phyloP scores from a whole-genome alignment of 805 yeast genomes.

The Lachancea sp. region DNA sequence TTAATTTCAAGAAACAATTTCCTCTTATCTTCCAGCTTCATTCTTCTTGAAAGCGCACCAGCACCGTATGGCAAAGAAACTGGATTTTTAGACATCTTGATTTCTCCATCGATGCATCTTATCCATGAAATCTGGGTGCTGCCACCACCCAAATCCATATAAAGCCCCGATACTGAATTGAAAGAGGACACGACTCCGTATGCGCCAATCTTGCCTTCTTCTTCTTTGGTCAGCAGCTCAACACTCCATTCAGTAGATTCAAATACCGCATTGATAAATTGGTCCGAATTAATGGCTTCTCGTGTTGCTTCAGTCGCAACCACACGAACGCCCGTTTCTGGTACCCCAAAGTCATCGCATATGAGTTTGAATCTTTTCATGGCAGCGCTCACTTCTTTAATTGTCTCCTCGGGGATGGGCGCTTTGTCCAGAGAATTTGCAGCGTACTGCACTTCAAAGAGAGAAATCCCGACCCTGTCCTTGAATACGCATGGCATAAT shows the following conservation, averaged over 20 bases:
- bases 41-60: slow-evolving; percentile 53
- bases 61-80: slow-evolving; percentile 71
- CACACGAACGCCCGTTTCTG: slow-evolving; percentile 51
- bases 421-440: slow-evolving; percentile 36
- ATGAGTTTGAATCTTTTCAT: slow-evolving; percentile 62
- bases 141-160: slow-evolving; percentile 72
- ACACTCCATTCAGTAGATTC: slow-evolving; percentile 65
- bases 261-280: slow-evolving; percentile 48
- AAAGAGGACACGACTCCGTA: slow-evolving; percentile 72
- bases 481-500: slow-evolving; percentile 74
- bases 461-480: slow-evolving; percentile 63
- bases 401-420: slow-evolving; percentile 53
- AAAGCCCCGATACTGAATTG: slow-evolving; percentile 57
- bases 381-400: slow-evolving; percentile 53
- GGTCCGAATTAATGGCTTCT: slow-evolving; percentile 58
- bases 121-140: slow-evolving; percentile 68
- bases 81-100: slow-evolving; percentile 49
- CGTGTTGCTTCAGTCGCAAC: slow-evolving; percentile 74
- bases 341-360: slow-evolving; percentile 70
- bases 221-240: slow-evolving; percentile 50
- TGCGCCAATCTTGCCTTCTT: slow-evolving; percentile 62
- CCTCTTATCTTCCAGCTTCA: slow-evolving; percentile 45
- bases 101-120: slow-evolving; percentile 47
- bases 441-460: slow-evolving; percentile 54
- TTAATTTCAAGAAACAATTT: slow-evolving; percentile 49